Conservation (phyloP, 2,329 filamentous ascomycete species). For the Arthrinium phaeospermum region DNA sequence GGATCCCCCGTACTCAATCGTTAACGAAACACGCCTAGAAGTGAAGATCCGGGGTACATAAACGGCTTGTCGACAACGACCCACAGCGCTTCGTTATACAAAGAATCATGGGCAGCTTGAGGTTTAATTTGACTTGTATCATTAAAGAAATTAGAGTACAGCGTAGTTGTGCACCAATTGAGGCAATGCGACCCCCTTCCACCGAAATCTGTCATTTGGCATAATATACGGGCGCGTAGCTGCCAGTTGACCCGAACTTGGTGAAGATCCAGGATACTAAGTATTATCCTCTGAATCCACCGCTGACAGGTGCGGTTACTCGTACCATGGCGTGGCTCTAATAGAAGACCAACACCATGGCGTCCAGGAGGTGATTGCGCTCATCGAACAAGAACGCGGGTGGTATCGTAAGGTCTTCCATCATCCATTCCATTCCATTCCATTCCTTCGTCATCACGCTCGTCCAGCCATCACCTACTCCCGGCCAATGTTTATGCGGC, state of each 20-base stretch:
- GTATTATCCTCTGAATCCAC: not conserved
- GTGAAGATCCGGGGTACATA: constrained; percentile 20
- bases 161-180: constrained; percentile 19
- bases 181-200: constrained; percentile 10
- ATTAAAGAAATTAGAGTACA: constrained; percentile 26
- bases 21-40: constrained; percentile 9
- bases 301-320: not conserved
- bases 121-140: constrained; percentile 10
- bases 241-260: constrained; percentile 8
- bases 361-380: constrained; percentile 8
- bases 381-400: constrained; percentile 11
- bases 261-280: not conserved
- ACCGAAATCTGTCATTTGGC: constrained; percentile 4
- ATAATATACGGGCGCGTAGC: constrained; percentile 12
- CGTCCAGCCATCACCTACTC: not conserved
- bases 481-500: constrained; percentile 15
- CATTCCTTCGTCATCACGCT: constrained; percentile 21
- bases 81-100: not conserved
- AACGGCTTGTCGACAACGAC: constrained; percentile 20
- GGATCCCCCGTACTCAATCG: not conserved
- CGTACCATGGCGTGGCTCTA: constrained; percentile 1
- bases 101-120: not conserved
- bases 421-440: constrained; percentile 23
- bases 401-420: constrained; percentile 26
- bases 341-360: not conserved